These are phyloP conservation scores for Hypoxylon sp. DNA, from an alignment of 2,329 filamentous ascomycete species.

Conservation along the genomic window DNA sequence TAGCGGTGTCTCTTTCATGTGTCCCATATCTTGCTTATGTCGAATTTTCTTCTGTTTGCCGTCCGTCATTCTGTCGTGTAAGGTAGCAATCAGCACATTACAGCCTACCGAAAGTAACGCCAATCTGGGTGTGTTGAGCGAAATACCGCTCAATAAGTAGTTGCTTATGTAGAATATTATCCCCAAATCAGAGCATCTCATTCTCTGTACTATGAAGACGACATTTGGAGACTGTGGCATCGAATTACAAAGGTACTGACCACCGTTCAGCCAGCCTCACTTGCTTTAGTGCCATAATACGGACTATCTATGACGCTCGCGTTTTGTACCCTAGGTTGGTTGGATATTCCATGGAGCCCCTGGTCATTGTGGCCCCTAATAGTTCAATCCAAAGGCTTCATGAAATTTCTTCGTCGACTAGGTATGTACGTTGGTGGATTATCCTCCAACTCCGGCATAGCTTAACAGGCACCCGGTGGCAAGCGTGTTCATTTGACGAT, in stretches of 20 bases:
- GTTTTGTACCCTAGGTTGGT: slow-evolving; percentile 1
- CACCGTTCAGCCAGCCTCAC: neutral
- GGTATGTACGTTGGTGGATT: slow-evolving; percentile 21
- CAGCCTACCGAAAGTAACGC: slow-evolving; percentile 14
- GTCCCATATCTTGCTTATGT: too few relatives aligned
- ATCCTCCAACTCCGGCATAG: slow-evolving; percentile 21
- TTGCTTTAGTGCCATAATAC: neutral
- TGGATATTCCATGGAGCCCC: slow-evolving; percentile 10
- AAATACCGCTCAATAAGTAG: neutral
- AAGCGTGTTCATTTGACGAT: neutral
- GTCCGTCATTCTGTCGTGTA: neutral
- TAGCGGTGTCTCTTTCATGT: neutral
- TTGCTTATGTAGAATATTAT: neutral
- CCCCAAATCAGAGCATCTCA: neutral
- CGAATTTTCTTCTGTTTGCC: neutral
- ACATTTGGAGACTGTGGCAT: neutral
- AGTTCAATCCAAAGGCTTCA: slow-evolving; percentile 2
- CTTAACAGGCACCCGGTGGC: neutral
- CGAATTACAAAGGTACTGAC: neutral
- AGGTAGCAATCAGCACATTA: slow-evolving; percentile 19
- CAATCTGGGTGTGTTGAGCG: neutral
- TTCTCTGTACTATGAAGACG: neutral
- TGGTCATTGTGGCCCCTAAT: neutral
- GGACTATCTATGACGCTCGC: neutral
- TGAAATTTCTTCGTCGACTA: neutral